A percentile compares a stretch with the other conserved stretches of the same genome.
Conservation (phyloP, 2,329 filamentous ascomycete species). For the Ophiosphaerella herpotricha region DNA sequence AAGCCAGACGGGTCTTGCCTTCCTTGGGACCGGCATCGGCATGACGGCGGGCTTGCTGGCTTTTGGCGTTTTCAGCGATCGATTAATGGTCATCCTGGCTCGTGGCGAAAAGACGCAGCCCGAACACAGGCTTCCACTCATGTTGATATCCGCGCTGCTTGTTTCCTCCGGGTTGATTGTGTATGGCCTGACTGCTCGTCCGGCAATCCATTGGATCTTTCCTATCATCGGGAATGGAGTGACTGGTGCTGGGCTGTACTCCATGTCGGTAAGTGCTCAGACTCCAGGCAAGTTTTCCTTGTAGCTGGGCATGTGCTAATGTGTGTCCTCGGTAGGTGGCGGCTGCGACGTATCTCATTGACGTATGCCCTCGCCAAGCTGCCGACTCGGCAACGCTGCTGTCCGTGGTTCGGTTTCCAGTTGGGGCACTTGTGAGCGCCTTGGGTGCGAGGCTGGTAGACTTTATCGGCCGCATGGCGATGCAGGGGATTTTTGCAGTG, state of each 20-base stretch:
- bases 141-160: background rate
- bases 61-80: conserved; percentile 2
- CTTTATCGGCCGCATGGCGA: background rate
- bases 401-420: background rate
- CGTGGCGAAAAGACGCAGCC: background rate
- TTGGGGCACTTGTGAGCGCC: conserved; percentile 1
- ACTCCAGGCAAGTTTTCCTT: too few relatives aligned
- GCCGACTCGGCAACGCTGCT: conserved; percentile 1
- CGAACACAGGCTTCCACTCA: conserved; percentile 1
- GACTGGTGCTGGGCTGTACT: conserved; percentile 3
- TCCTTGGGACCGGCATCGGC: conserved; percentile 2
- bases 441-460: background rate
- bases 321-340: background rate
- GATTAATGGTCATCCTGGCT: background rate
- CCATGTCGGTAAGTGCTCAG: background rate
- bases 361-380: background rate
- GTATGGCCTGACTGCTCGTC: background rate
- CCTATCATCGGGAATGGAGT: conserved; percentile 1
- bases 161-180: background rate
- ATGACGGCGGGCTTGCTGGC: conserved; percentile 1
- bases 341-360: conserved; percentile 1
- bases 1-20: conserved; percentile 2
- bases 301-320: too few relatives aligned
- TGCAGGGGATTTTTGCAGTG: background rate
- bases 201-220: background rate